phyloP scores from a whole-genome alignment of 768 basidiomycete genomes.

The Kondoa malvinella region DNA sequence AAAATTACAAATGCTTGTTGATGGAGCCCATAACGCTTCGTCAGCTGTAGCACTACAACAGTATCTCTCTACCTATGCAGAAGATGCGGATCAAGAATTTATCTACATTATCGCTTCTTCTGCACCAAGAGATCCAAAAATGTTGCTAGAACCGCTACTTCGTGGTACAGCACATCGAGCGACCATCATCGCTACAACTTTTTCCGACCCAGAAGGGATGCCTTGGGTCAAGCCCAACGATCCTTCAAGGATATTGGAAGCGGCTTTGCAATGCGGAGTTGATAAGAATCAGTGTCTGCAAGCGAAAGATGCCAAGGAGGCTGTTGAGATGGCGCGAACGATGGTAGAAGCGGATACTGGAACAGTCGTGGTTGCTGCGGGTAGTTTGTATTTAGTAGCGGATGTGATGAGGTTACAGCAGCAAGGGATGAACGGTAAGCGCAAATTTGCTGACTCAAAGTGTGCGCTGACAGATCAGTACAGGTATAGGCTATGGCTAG shows the following conservation, averaged over 20 bases:
- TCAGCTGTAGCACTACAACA: slow-evolving; percentile 50
- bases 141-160: slow-evolving; percentile 25
- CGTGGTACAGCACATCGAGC: slow-evolving; percentile 18
- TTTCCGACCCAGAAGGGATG: slow-evolving; percentile 67
- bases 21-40: slow-evolving; percentile 85
- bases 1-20: slow-evolving; percentile 45
- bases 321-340: slow-evolving; percentile 38
- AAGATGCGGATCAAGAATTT: slow-evolving; percentile 28
- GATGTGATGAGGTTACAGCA: slow-evolving; percentile 57
- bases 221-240: slow-evolving; percentile 60
- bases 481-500: no score
- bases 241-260: slow-evolving; percentile 4
- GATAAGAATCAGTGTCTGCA: background rate
- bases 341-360: slow-evolving; percentile 18
- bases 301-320: slow-evolving; percentile 35
- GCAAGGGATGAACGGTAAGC: background rate
- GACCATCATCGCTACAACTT: slow-evolving; percentile 44
- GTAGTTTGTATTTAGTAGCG: slow-evolving; percentile 85
- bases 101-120: slow-evolving; percentile 70
- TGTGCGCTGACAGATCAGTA: no score
- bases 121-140: slow-evolving; percentile 40
- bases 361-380: slow-evolving; percentile 49
- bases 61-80: slow-evolving; percentile 43
- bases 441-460: no score
- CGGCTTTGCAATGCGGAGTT: background rate